Base-by-base conservation (phyloP, 805 yeast species). In the Ogataea saltuana region DNA sequence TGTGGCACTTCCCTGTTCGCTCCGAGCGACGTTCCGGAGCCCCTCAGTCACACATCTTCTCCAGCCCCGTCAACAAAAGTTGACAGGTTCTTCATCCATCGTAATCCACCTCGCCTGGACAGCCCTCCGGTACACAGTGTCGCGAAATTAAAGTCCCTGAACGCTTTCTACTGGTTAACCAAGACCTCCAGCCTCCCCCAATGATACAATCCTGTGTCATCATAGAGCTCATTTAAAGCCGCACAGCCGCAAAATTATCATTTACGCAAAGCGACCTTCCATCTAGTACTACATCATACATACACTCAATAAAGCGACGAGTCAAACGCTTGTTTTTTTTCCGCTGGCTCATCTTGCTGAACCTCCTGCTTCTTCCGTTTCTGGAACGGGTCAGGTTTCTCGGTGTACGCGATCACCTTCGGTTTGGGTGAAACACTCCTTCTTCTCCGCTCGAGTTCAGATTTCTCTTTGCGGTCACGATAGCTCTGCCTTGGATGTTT, bases 371-470 rank as follows among this genome's bases (percentile, higher is more conserved):
- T 16, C 38, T 23, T 29, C 20, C 18, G n/a, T n/a, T 30, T 41
- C 17, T 18, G 27, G 33, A 50, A 55, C n/a, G 60, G 60, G 34
- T 55, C 53, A 6, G 49, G 44, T 29, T 50, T 48, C 20, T 23
- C 38, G 32, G 42, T 44, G 32, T 55, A 55, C n/a, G 53, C 25
- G 1, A 17, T 19, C 13, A 19, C 34, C 27, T 30, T 22, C 23
- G 28, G 15, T 29, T 11, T n/a, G 3, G 45, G 45, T 9, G 45
- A 41, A 29, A 35, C n/a, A 16, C 45, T 41, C 30, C 45, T 29
- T 20, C 34, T n/a, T 18, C 39, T 27, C 23, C 15, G 21, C 16
- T 20, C 32, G n/a, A 29, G 13, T 5, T 33, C 29, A 12, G 10
- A 10, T 23, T 15, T 32, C 16, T 39, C 32, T 16, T 27, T 32